Conservation (phyloP, 1,139 yeast species). For the Cylindricascospora bacillispora region DNA sequence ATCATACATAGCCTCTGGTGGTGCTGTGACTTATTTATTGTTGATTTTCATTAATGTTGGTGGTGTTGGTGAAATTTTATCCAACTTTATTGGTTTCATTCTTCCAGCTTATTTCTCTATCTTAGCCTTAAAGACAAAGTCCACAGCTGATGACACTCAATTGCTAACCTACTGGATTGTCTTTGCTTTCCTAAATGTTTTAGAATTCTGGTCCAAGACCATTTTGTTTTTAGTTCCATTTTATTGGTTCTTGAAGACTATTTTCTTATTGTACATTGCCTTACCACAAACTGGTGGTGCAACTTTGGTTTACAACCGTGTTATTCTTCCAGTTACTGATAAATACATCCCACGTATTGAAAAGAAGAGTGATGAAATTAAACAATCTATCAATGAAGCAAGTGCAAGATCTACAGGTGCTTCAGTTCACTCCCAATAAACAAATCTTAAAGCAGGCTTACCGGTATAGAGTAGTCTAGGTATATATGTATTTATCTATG, state of each 20-base stretch:
- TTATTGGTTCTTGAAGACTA: slow-evolving; percentile 86
- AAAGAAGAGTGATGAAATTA: slow-evolving; percentile 23
- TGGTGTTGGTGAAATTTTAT: slow-evolving; percentile 83
- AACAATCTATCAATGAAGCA: slow-evolving; percentile 40
- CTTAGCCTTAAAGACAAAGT: slow-evolving; percentile 62
- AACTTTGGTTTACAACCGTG: slow-evolving; percentile 43
- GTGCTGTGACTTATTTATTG: slow-evolving; percentile 52
- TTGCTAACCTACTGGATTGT: slow-evolving; percentile 95
- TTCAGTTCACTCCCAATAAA: slow-evolving; percentile 11
- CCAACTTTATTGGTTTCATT: slow-evolving; percentile 84
- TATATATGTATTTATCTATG: too few relatives aligned
- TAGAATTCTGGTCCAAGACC: slow-evolving; percentile 93
- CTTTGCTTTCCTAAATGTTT: slow-evolving; percentile 75
- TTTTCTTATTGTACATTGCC: slow-evolving; percentile 78
- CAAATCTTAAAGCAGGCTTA: too few relatives aligned
- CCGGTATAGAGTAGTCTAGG: too few relatives aligned
- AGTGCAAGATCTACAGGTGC: slow-evolving; percentile 27
- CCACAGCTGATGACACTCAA: slow-evolving; percentile 67
- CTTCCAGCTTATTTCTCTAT: slow-evolving; percentile 86
- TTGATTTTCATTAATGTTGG: slow-evolving; percentile 81
- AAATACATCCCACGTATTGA: slow-evolving; percentile 26
- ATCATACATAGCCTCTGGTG: slow-evolving; percentile 68
- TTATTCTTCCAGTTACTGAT: slow-evolving; percentile 65
- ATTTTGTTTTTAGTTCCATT: slow-evolving; percentile 92
- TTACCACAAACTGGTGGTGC: slow-evolving; percentile 88